Conservation (phyloP, 148 eudicot species). For the Arbutus unedo region DNA sequence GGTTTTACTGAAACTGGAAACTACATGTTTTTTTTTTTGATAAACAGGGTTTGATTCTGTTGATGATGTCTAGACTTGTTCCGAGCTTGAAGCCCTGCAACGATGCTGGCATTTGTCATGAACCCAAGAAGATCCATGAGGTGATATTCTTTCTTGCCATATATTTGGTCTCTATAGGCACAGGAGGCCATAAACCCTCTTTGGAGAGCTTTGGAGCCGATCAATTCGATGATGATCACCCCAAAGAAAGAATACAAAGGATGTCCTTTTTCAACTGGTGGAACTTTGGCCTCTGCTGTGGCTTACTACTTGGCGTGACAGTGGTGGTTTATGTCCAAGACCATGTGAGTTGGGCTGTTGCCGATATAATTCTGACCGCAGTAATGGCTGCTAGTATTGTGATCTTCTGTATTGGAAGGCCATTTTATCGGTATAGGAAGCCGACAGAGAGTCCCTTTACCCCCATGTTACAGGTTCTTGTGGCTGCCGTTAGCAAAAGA, state of each 20-base stretch:
- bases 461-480: conserved; percentile 61
- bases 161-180: conserved; percentile 64
- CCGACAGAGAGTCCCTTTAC: conserved; percentile 64
- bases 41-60: conserved; percentile 56
- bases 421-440: conserved; percentile 56
- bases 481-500: conserved; percentile 67
- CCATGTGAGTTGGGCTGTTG: conserved; percentile 56
- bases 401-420: conserved; percentile 55
- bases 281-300: conserved; percentile 60
- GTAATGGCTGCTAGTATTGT: conserved; percentile 44
- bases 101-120: conserved; percentile 25
- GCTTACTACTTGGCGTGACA: conserved; percentile 64
- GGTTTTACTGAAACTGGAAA: not conserved
- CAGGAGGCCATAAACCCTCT: conserved; percentile 81
- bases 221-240: conserved; percentile 71
- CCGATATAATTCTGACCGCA: conserved; percentile 39
- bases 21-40: not conserved
- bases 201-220: conserved; percentile 88
- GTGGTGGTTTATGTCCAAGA: conserved; percentile 76
- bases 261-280: conserved; percentile 90
- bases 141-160: conserved; percentile 56
- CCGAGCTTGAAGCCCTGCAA: conserved; percentile 58
- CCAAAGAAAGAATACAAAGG: conserved; percentile 51
- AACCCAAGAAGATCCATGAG: conserved; percentile 42
- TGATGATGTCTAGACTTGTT: conserved; percentile 53